These are phyloP conservation scores for Suillus americanus DNA, from an alignment of 768 basidiomycete species.

Conservation along the genomic window DNA sequence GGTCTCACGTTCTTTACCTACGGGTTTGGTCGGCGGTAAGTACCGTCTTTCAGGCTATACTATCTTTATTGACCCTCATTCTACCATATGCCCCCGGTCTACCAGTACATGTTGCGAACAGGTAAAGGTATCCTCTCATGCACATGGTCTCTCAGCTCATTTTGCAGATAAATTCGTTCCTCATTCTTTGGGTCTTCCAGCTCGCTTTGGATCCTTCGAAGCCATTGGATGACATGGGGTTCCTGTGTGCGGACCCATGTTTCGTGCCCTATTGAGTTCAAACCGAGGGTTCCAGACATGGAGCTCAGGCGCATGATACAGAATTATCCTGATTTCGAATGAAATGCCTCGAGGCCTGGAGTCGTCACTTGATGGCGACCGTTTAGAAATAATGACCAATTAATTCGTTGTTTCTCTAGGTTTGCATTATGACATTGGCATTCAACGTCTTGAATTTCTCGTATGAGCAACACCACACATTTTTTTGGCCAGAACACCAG, in stretches of 20 bases:
- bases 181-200: too few species aligned
- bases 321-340: neutral
- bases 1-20: constrained; percentile 22
- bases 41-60: neutral
- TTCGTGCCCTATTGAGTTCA: neutral
- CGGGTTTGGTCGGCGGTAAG: constrained; percentile 41
- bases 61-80: neutral
- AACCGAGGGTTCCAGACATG: neutral
- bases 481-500: constrained; percentile 35
- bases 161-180: neutral
- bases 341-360: too few species aligned
- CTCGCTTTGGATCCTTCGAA: neutral
- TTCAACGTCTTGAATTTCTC: too few species aligned
- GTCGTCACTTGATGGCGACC: too few species aligned
- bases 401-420: too few species aligned
- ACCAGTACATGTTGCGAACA: neutral
- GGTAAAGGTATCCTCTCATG: neutral
- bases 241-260: neutral
- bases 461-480: neutral
- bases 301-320: neutral
- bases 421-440: neutral
- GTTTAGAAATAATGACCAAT: too few species aligned
- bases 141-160: neutral
- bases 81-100: constrained; percentile 25
- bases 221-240: neutral